These are phyloP conservation scores for Trichophyton schoenleinii DNA, from an alignment of 2,329 filamentous ascomycete species.

Conservation along the genomic window DNA sequence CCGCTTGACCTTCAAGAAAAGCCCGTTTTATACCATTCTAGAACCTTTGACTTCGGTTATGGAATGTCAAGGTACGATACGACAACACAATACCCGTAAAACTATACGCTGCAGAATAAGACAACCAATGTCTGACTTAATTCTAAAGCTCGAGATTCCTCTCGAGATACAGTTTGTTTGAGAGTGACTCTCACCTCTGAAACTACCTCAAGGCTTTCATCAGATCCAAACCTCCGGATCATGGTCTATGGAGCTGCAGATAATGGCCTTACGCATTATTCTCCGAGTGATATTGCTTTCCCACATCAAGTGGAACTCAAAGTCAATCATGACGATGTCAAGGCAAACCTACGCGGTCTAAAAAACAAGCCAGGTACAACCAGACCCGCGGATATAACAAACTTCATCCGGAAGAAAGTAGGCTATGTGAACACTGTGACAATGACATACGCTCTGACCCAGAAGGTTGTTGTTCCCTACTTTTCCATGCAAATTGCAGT, in stretches of 20 bases:
- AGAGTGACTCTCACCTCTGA: conserved; percentile 46
- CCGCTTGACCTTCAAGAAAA: conserved; percentile 52
- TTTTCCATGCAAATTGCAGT: not conserved
- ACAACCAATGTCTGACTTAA: conserved; percentile 14
- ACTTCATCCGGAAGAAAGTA: conserved; percentile 53
- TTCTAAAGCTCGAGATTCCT: conserved; percentile 44
- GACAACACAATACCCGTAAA: not conserved
- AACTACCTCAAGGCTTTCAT: conserved; percentile 43
- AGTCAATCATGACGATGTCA: conserved; percentile 75
- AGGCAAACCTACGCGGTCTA: conserved; percentile 82
- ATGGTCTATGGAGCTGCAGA: conserved; percentile 75
- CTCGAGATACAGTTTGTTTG: conserved; percentile 47
- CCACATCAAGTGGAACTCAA: conserved; percentile 87
- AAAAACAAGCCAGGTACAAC: conserved; percentile 97
- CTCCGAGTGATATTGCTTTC: conserved; percentile 61
- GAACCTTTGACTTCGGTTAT: conserved; percentile 52
- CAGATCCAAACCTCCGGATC: conserved; percentile 53
- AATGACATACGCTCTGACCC: conserved; percentile 84
- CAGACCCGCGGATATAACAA: conserved; percentile 81
- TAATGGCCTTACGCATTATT: conserved; percentile 44
- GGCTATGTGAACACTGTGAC: conserved; percentile 65
- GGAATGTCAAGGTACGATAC: conserved; percentile 57
- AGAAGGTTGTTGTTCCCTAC: conserved; percentile 49
- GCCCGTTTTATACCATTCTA: conserved; percentile 70
- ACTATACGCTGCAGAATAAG: not conserved